Percentiles rank a stretch among this genome's conserved stretches.
Evolutionary conservation across 345 rosid species (phyloP).

Genomic region (Firmiana major): DNA sequence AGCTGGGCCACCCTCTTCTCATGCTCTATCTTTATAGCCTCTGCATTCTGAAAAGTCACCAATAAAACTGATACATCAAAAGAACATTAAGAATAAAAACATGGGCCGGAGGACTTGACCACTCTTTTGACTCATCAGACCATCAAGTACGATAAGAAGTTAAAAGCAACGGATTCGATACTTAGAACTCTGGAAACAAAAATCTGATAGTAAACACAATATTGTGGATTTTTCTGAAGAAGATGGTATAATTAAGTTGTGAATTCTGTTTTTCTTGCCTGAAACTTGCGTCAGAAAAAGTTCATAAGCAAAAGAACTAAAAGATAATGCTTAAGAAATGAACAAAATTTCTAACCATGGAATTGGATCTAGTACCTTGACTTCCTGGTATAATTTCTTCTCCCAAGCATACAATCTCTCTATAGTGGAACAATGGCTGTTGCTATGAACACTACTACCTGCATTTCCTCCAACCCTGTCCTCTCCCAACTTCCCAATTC

Average conservation of each 20-base stretch:
- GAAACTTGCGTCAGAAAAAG: background rate
- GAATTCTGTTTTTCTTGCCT: no score
- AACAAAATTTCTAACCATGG: background rate
- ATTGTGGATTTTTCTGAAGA: no score
- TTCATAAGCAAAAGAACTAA: background rate
- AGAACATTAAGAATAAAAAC: background rate
- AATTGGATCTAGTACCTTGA: constrained; percentile 52
- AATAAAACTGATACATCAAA: background rate
- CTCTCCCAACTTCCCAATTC: constrained; percentile 35
- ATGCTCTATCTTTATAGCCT: constrained; percentile 64
- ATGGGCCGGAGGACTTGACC: background rate
- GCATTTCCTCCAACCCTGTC: constrained; percentile 20
- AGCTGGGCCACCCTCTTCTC: constrained; percentile 72
- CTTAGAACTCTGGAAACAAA: background rate
- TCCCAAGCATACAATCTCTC: constrained; percentile 95
- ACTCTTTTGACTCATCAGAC: background rate
- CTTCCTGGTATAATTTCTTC: constrained; percentile 89
- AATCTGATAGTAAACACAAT: background rate
- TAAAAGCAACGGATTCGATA: background rate
- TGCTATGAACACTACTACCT: background rate
- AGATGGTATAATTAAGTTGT: no score
- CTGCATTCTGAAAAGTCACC: constrained; percentile 48
- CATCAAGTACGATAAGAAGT: background rate
- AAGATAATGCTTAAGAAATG: background rate
- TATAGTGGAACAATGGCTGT: constrained; percentile 74